Evolutionary conservation across 768 basidiomycete species (phyloP).

Genomic region (Boletus vinaceobasis): DNA sequence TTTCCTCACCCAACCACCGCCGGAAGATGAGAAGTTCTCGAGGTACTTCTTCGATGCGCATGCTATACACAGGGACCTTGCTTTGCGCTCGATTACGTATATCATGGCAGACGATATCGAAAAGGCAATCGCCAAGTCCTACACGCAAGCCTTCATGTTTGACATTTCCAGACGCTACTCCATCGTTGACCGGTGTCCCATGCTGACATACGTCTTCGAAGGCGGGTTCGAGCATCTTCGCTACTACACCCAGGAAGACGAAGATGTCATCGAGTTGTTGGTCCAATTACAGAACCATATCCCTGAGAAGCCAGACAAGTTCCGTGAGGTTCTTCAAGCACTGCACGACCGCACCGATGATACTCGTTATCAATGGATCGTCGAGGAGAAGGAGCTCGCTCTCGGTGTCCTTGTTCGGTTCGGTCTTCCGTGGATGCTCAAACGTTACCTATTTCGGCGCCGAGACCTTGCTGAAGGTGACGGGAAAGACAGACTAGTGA

Average conservation of each 20-base stretch:
- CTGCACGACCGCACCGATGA: constrained; percentile 24
- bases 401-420: constrained; percentile 22
- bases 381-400: constrained; percentile 23
- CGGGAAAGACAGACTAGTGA: constrained; percentile 11
- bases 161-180: constrained; percentile 24
- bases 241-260: constrained; percentile 25
- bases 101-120: constrained; percentile 25
- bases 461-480: constrained; percentile 18
- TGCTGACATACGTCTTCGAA: constrained; percentile 29
- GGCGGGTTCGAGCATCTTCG: constrained; percentile 27
- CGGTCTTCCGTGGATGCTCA: constrained; percentile 26
- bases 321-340: constrained; percentile 21
- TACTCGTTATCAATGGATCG: constrained; percentile 23
- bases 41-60: constrained; percentile 23
- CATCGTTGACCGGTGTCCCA: constrained; percentile 25
- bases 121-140: constrained; percentile 21
- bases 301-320: constrained; percentile 21
- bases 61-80: constrained; percentile 25
- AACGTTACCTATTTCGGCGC: constrained; percentile 23
- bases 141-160: constrained; percentile 24
- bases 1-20: constrained; percentile 22
- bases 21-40: constrained; percentile 5
- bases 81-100: constrained; percentile 28
- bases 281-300: constrained; percentile 18
- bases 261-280: constrained; percentile 24